Conservation (phyloP, 768 basidiomycete species). For the Kwoniella pini region DNA sequence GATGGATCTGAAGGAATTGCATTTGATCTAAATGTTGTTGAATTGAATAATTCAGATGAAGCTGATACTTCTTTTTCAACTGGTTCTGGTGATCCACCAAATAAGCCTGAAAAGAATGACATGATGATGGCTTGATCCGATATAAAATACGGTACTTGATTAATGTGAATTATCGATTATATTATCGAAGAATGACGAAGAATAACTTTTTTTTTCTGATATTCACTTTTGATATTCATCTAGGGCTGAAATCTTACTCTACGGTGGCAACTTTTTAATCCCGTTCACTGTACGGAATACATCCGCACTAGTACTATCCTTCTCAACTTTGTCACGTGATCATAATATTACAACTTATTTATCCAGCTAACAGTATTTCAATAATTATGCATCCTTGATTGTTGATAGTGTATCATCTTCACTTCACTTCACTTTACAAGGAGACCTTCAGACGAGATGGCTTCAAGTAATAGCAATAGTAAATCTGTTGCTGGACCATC, state of each 20-base stretch:
- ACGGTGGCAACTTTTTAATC: background rate
- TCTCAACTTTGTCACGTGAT: too few species aligned
- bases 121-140: conserved; percentile 16
- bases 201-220: conserved; percentile 13
- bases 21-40: conserved; percentile 41
- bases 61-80: conserved; percentile 27
- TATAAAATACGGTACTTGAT: too few species aligned
- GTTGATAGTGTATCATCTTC: too few species aligned
- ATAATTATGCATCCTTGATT: too few species aligned
- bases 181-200: conserved; percentile 11
- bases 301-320: too few species aligned
- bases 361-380: too few species aligned
- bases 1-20: conserved; percentile 22
- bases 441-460: background rate
- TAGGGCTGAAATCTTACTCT: background rate
- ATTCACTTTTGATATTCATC: too few species aligned
- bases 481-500: conserved; percentile 19
- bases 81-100: conserved; percentile 21
- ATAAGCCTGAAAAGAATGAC: conserved; percentile 45
- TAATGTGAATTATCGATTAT: too few species aligned
- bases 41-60: conserved; percentile 48
- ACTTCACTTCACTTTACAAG: background rate
- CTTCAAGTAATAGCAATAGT: background rate
- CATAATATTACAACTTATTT: too few species aligned
- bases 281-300: too few species aligned